These are phyloP conservation scores for Rhodocollybia butyracea DNA, from an alignment of 768 basidiomycete species.

Conservation along the genomic window DNA sequence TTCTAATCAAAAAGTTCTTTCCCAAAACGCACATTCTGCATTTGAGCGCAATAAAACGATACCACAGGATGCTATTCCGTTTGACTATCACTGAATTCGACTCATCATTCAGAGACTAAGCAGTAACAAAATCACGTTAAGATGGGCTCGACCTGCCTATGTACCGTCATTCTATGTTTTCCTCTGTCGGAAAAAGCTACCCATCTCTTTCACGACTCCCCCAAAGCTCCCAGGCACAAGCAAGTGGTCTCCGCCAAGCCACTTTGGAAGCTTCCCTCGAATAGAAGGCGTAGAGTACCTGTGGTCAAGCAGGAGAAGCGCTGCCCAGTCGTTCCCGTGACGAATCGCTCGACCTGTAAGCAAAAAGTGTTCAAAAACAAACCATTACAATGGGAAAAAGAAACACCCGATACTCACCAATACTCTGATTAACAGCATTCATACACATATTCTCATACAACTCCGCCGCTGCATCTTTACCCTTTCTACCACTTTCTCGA, in stretches of 20 bases:
- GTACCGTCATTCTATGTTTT: no score
- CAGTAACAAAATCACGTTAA: no score
- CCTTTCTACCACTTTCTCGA: conserved; percentile 35
- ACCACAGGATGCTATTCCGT: no score
- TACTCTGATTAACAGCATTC: conserved; percentile 96
- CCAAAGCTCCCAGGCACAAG: conserved; percentile 65
- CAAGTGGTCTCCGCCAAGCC: conserved; percentile 68
- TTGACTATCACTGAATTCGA: no score
- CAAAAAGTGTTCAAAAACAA: background rate
- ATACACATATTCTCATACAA: conserved; percentile 90
- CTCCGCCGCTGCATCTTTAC: conserved; percentile 65
- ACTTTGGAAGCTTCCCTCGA: conserved; percentile 79
- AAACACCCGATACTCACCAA: conserved; percentile 53
- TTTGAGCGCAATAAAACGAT: no score
- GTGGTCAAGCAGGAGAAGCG: conserved; percentile 81
- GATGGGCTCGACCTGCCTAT: no score
- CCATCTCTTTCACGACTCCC: conserved; percentile 64
- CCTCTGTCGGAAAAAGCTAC: conserved; percentile 67
- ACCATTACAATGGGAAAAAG: background rate
- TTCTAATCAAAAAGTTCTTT: background rate
- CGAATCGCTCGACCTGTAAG: conserved; percentile 84
- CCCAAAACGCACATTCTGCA: background rate
- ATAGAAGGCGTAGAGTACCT: conserved; percentile 74
- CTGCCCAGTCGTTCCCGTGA: conserved; percentile 89
- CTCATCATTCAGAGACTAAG: no score